Base-by-base conservation (phyloP, 2,329 filamentous ascomycete genomes). In the Teratosphaeriaceae sp. region DNA sequence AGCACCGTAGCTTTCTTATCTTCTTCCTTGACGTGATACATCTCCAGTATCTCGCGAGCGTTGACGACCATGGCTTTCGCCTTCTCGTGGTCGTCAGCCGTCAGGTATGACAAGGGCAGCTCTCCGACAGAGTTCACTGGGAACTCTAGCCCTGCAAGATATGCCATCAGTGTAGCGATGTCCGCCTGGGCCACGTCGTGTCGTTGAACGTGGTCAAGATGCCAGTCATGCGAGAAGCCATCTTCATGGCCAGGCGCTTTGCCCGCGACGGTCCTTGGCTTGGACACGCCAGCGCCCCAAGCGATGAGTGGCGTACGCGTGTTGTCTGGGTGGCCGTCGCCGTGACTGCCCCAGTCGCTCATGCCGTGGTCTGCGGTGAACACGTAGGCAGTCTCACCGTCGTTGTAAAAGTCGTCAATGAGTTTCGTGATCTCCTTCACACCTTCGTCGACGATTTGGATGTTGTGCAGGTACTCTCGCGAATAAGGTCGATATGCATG, bases 331-430 rank as follows among this genome's bases (percentile, higher is more conserved):
- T 98, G 89, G 6, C 92, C 92, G 63, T 98, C 92, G 27, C 94
- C 94, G 63, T 98, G 94, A 55, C 89, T 97, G n/a, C 94, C 92
- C 83, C 85, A 96, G 65, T 98, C 92, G 59, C 88, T 97, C 92
- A 98, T 98, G 15, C 92, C 92, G 64, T 98, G 92, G 60, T 98
- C 92, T 6, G 92, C 92, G 1, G 94, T 98, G 61, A 98, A 98
- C 13, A 98, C 79, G 62, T 90, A 98, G 0, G 94, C 88, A 0
- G 92, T 97, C 64, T 92, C 82, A 42, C 78, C 84, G 50, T 80
- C 79, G 54, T 69, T 74, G 57, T 96, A 98, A 61, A 97, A 98
- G 11, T 84, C 77, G 26, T 94, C 80, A 38, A 96, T 82, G 42
- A 95, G 62, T 50, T 84, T 75, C 0, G 84, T 83, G 38, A 95